These are phyloP conservation scores for Bipolaris victoriae DNA, from an alignment of 2,329 filamentous ascomycete species.

Conservation along the genomic window DNA sequence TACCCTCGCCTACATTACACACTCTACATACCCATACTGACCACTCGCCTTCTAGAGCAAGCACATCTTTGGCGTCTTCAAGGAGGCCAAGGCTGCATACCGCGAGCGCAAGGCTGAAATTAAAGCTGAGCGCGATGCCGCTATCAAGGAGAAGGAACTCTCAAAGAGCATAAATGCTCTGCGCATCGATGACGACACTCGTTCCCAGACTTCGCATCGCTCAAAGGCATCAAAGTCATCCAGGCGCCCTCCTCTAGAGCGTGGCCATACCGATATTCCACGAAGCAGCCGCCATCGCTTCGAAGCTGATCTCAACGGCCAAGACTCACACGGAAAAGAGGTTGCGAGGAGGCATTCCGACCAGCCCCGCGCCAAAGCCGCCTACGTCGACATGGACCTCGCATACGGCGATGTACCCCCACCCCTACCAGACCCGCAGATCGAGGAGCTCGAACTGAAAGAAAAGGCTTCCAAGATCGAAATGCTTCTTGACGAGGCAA, in stretches of 20 bases:
- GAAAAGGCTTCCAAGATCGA: slow-evolving; percentile 77
- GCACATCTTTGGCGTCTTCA: slow-evolving; percentile 87
- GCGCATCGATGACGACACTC: slow-evolving; percentile 47
- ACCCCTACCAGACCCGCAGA: slow-evolving; percentile 61
- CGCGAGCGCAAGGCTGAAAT: slow-evolving; percentile 85
- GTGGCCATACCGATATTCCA: slow-evolving; percentile 51
- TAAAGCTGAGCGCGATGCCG: slow-evolving; percentile 70
- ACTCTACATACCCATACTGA: slow-evolving; percentile 1
- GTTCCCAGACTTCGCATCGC: slow-evolving; percentile 39
- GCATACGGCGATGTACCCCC: slow-evolving; percentile 86
- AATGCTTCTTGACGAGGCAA: slow-evolving; percentile 78
- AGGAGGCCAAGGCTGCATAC: slow-evolving; percentile 88
- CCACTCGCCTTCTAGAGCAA: slow-evolving; percentile 70
- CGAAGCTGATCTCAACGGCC: slow-evolving; percentile 42
- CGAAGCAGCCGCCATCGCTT: slow-evolving; percentile 35
- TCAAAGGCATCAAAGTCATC: slow-evolving; percentile 33
- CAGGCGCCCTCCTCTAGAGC: slow-evolving; percentile 48
- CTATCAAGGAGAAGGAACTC: slow-evolving; percentile 63
- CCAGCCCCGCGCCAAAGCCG: slow-evolving; percentile 45
- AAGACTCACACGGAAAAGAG: slow-evolving; percentile 46
- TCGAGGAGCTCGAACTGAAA: slow-evolving; percentile 65
- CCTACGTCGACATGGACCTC: slow-evolving; percentile 83
- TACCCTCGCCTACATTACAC: neutral
- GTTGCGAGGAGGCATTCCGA: slow-evolving; percentile 54
- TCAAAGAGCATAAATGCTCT: slow-evolving; percentile 63